Base-by-base conservation (phyloP, 164 flowering plant genomes). In the Annona cherimola region DNA sequence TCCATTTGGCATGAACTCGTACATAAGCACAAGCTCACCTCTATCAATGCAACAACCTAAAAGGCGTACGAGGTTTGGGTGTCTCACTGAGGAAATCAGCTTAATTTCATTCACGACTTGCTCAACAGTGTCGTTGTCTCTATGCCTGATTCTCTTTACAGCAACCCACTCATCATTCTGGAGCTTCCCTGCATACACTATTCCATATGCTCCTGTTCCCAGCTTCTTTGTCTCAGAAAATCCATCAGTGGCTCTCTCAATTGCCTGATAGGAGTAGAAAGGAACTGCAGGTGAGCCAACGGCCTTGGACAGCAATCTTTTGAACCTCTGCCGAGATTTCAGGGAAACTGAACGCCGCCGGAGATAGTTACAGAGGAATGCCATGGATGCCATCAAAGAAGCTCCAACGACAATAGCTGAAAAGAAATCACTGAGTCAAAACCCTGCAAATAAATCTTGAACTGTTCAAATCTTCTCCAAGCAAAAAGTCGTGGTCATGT, bases 1-100 rank as follows among this genome's bases (percentile, higher is more conserved):
- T 42, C 97, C 98, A 67, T 94, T 94, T 2, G 97, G 91, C 94
- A 94, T 92, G 85, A 74, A 92, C 66, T 94, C 98, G 26, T 90
- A 94, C 14, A 94, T 88, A 4, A 94, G 87, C 35, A 92, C 84
- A 71, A 88, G 96, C 61, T 94, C 94, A 1, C 84, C 92, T 5
- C 76, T 61, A 45, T 89, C 93, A 0, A 88, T 76, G 39, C 87
- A 90, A 67, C 90, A 94, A 26, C 98, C 98, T 19, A 92, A 70
- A 75, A 94, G 91, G 66, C 88, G 89, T 64, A 94, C 94, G 1
- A 92, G 79, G 73, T 92, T 87, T 0, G 94, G 92, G 77, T 94
- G 97, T 77, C 83, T 89, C 20, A 92, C 91, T 1, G 88, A 86
- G 0, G 97, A 92, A 5, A 94, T 69, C 42, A 94, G 92, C 77